These are phyloP conservation scores for Backusella parvicylindrica DNA, from an alignment of 192 early-diverging fungal species.

Conservation along the genomic window DNA sequence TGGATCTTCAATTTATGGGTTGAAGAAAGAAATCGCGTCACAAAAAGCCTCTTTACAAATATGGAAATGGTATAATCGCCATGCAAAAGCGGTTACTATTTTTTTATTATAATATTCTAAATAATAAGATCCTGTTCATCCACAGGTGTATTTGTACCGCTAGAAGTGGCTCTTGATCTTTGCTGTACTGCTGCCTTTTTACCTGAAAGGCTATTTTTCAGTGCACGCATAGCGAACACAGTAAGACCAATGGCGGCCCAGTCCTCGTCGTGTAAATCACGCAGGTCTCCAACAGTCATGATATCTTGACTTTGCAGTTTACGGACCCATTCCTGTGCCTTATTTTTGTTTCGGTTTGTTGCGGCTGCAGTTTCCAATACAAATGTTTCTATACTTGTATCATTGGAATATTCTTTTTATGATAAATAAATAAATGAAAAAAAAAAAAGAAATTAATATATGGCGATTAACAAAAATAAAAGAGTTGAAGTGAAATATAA, in stretches of 20 bases:
- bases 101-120: neutral
- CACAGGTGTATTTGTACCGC: conserved; percentile 14
- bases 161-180: conserved; percentile 1
- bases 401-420: conserved; percentile 49
- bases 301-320: conserved; percentile 72
- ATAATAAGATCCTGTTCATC: conserved; percentile 15
- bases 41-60: neutral
- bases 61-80: neutral
- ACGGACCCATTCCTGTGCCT: conserved; percentile 66
- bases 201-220: conserved; percentile 50
- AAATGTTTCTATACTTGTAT: conserved; percentile 64
- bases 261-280: conserved; percentile 69
- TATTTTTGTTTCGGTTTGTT: conserved; percentile 63
- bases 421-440: neutral
- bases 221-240: conserved; percentile 51
- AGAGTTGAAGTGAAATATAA: neutral
- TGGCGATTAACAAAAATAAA: neutral
- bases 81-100: too few species aligned
- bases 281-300: conserved; percentile 75
- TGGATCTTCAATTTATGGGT: neutral
- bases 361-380: conserved; percentile 66
- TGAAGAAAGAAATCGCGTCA: neutral
- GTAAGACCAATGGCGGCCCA: conserved; percentile 63
- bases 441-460: neutral
- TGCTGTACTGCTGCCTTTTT: conserved; percentile 23